A percentile compares a stretch with the other conserved stretches of the same genome.
Conservation (phyloP, 108 stramenopile genomes). For the Bacterosira constricta region DNA sequence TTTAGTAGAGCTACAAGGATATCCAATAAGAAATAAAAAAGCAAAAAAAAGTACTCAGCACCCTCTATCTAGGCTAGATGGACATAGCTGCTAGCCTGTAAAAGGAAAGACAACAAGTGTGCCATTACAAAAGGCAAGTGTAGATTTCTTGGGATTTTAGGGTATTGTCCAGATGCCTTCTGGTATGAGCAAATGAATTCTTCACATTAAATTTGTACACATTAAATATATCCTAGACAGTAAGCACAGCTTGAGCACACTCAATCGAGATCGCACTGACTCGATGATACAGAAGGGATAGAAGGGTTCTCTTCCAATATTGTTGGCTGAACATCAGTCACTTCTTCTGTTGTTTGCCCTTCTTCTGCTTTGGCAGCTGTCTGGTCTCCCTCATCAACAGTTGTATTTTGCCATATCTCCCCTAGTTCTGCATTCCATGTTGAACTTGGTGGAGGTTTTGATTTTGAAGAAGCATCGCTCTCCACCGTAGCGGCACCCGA, state of each 20-base stretch:
- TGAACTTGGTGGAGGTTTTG: constrained; percentile 26
- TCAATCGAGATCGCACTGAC: constrained; percentile 23
- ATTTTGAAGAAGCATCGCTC: too few species aligned
- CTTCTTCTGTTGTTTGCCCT: too few species aligned
- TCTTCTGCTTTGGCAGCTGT: background rate
- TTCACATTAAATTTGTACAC: background rate
- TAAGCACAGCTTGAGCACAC: background rate
- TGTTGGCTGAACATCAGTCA: background rate
- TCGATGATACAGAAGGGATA: constrained; percentile 5
- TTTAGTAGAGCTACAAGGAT: too few species aligned
- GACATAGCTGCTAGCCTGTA: too few species aligned
- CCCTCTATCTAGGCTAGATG: too few species aligned
- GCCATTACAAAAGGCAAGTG: background rate
- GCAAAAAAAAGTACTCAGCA: too few species aligned
- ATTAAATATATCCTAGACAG: background rate
- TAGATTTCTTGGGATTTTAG: background rate
- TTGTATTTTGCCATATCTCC: constrained; percentile 36
- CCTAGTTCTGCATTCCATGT: constrained; percentile 55
- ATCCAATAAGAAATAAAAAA: too few species aligned
- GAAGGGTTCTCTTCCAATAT: constrained; percentile 5
- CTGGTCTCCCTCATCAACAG: constrained; percentile 8
- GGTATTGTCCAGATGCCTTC: background rate
- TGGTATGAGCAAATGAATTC: background rate
- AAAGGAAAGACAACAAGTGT: too few species aligned
- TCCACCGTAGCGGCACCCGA: background rate